Percentiles rank a stretch among this genome's conserved stretches.
Conservation (phyloP, 2,329 filamentous ascomycete species). For the Cladophialophora yegresii region DNA sequence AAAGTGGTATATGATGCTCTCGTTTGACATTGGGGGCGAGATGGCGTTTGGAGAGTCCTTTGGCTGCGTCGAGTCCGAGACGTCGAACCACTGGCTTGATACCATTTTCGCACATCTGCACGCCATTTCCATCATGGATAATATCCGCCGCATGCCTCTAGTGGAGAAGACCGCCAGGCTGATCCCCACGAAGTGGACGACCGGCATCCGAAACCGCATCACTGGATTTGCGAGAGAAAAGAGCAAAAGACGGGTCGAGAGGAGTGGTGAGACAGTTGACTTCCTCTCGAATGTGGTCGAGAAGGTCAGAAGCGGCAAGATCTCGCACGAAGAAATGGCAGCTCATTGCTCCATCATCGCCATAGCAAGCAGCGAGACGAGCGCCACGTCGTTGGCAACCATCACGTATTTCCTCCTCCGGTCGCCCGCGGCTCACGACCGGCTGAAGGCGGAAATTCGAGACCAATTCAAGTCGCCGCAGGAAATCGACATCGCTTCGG, state of each 20-base stretch:
- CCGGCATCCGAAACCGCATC: neutral
- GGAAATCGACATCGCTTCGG: neutral
- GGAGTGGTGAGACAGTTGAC: neutral
- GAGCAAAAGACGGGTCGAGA: neutral
- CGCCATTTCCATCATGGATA: neutral
- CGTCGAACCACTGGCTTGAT: neutral
- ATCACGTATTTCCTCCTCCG: constrained; percentile 2
- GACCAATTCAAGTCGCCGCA: neutral
- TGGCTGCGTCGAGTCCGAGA: constrained; percentile 35
- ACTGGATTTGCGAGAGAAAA: neutral
- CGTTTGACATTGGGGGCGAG: constrained; percentile 43
- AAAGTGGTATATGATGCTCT: neutral
- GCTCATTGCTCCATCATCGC: constrained; percentile 56
- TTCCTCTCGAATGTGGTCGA: constrained; percentile 4
- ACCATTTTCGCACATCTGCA: neutral
- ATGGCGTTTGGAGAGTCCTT: constrained; percentile 41
- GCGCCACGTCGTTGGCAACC: neutral
- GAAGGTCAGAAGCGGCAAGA: neutral
- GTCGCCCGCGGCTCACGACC: neutral
- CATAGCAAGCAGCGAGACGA: constrained; percentile 7
- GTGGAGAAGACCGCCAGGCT: neutral
- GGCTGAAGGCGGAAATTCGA: neutral
- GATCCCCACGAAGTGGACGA: neutral
- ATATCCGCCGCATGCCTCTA: neutral
- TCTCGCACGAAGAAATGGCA: constrained; percentile 73